These are phyloP conservation scores for Fusarium subglutinans DNA, from an alignment of 2,329 filamentous ascomycete species.

Conservation along the genomic window DNA sequence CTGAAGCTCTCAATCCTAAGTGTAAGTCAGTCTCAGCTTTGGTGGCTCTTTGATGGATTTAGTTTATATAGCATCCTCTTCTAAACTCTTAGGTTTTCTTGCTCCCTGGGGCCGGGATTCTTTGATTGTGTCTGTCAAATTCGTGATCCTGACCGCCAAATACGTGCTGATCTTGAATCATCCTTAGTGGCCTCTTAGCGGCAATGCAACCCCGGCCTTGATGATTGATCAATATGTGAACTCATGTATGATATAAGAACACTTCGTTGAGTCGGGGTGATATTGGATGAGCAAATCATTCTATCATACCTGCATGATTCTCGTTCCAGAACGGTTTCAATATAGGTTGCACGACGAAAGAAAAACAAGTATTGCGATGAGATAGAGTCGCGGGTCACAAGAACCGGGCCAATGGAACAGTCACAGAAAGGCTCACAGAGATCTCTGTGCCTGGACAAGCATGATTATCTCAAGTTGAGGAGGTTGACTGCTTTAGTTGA, in stretches of 20 bases:
- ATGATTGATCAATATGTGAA: not conserved
- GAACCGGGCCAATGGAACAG: not conserved
- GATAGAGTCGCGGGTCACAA: not conserved
- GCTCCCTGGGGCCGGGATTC: not conserved
- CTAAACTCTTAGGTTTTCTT: not conserved
- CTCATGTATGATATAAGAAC: not conserved
- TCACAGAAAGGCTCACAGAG: not conserved
- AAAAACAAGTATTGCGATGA: not conserved
- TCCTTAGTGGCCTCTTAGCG: not conserved
- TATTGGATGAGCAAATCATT: not conserved
- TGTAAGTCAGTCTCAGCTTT: not conserved
- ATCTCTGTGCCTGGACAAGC: not conserved
- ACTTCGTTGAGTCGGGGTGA: not conserved
- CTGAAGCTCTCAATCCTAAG: not conserved
- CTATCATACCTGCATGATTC: not conserved
- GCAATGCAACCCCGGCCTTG: not conserved
- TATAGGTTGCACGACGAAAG: not conserved
- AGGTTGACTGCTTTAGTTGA: not conserved
- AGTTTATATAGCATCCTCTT: not conserved
- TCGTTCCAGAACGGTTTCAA: not conserved
- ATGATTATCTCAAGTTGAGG: not conserved
- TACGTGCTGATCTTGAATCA: constrained; percentile 28
- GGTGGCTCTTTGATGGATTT: not conserved
- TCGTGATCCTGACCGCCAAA: not conserved
- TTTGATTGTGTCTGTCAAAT: not conserved